Evolutionary conservation across 495 filamentous ascomycete species (phyloP).

Genomic region (Penicillium samsonianum): DNA sequence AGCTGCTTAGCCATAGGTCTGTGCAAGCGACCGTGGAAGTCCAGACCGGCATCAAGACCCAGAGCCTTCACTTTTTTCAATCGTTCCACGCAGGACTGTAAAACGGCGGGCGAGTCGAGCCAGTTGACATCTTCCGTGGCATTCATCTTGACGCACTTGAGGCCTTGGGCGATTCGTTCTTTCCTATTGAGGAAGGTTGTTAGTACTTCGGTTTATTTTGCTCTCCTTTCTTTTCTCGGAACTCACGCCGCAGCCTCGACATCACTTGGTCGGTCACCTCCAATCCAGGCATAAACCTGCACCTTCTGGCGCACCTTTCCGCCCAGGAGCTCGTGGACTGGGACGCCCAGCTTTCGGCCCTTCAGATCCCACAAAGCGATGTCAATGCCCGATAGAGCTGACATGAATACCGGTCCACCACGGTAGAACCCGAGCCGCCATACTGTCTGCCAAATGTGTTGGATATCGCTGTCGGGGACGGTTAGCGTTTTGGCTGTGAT

Average conservation of each 20-base stretch:
- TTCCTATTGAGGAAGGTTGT: constrained; percentile 33
- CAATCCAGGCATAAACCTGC: constrained; percentile 85
- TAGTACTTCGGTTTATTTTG: not conserved
- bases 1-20: constrained; percentile 83
- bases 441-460: constrained; percentile 76
- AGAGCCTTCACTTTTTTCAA: constrained; percentile 69
- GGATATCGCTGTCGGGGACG: constrained; percentile 62
- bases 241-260: constrained; percentile 59
- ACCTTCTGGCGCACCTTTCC: constrained; percentile 75
- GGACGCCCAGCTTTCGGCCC: constrained; percentile 59
- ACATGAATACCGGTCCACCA: constrained; percentile 84
- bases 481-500: not conserved
- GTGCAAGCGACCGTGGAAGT: constrained; percentile 80
- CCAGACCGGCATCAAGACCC: constrained; percentile 72
- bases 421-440: constrained; percentile 78
- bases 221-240: not conserved
- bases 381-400: constrained; percentile 74
- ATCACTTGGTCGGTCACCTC: constrained; percentile 75
- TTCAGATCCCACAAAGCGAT: constrained; percentile 86
- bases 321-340: constrained; percentile 72
- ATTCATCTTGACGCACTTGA: constrained; percentile 81
- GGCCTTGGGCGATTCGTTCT: constrained; percentile 68
- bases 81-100: constrained; percentile 67
- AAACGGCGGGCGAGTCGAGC: constrained; percentile 69
- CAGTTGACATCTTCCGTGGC: constrained; percentile 78